A percentile compares a stretch with the other conserved stretches of the same genome.
Conservation (phyloP, 495 filamentous ascomycete species). For the Talaromyces ruber region DNA sequence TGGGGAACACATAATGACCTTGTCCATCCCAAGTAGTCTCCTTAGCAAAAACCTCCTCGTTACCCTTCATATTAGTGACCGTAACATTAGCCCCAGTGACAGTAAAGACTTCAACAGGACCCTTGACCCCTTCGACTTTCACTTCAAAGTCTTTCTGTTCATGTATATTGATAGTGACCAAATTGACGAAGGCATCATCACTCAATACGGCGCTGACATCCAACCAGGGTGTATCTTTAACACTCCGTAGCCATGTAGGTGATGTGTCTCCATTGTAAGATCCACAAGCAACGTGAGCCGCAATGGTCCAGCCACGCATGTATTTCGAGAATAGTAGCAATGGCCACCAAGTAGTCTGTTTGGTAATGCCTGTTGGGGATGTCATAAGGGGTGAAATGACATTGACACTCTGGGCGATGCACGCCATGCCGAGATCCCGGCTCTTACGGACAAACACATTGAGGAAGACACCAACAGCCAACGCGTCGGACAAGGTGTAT, state of each 20-base stretch:
- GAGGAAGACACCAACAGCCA: slow-evolving; percentile 65
- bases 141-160: slow-evolving; percentile 48
- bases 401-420: slow-evolving; percentile 72
- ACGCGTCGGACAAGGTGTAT: slow-evolving; percentile 69
- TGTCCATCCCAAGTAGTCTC: slow-evolving; percentile 55
- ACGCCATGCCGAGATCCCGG: slow-evolving; percentile 66
- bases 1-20: slow-evolving; percentile 51
- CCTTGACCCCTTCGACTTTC: slow-evolving; percentile 43
- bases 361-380: slow-evolving; percentile 47
- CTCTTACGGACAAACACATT: slow-evolving; percentile 77
- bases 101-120: slow-evolving; percentile 44
- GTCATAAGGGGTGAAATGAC: slow-evolving; percentile 75
- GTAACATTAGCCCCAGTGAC: slow-evolving; percentile 48
- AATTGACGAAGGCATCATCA: slow-evolving; percentile 51
- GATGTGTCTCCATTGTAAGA: slow-evolving; percentile 56
- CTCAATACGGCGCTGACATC: slow-evolving; percentile 59
- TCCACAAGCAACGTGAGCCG: slow-evolving; percentile 47
- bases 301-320: slow-evolving; percentile 64
- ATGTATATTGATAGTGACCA: slow-evolving; percentile 64
- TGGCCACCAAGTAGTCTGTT: slow-evolving; percentile 75
- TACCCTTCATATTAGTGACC: slow-evolving; percentile 50
- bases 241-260: slow-evolving; percentile 54
- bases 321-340: slow-evolving; percentile 61
- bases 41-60: slow-evolving; percentile 49
- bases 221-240: slow-evolving; percentile 59